Conservation (phyloP, 352 stramenopile genomes). For the Phytophthora boehmeriae region DNA sequence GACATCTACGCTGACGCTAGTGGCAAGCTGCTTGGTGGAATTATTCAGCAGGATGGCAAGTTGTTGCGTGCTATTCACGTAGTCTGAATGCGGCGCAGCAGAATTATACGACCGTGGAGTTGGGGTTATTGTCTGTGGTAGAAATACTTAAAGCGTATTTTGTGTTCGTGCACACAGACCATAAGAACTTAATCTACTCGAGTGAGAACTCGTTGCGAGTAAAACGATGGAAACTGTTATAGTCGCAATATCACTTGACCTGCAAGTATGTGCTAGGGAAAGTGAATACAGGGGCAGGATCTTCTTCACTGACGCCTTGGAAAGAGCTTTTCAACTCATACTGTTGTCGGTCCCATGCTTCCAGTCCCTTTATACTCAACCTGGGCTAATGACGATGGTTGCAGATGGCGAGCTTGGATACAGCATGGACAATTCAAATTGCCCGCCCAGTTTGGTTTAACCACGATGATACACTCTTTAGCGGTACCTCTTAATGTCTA, state of each 20-base stretch:
- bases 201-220: background rate
- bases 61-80: constrained; percentile 3
- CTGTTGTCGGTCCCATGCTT: too few species aligned
- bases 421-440: too few species aligned
- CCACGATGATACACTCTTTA: too few species aligned
- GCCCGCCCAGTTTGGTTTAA: too few species aligned
- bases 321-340: too few species aligned
- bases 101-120: constrained; percentile 12
- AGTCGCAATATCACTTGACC: background rate
- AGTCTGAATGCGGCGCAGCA: background rate
- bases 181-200: background rate
- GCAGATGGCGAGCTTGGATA: too few species aligned
- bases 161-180: background rate
- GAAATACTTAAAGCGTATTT: constrained; percentile 2
- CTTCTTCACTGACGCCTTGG: too few species aligned
- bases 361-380: too few species aligned
- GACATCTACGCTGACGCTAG: constrained; percentile 5
- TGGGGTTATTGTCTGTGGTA: constrained; percentile 1
- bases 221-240: background rate
- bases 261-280: background rate
- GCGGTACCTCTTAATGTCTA: too few species aligned
- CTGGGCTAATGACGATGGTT: too few species aligned
- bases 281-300: background rate
- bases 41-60: constrained; percentile 1
- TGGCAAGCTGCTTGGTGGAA: background rate